Evolutionary conservation across 805 yeast genomes (phyloP), one percentile per base, ranked within the genome.

Genomic region (Yarrowia sp.): DNA sequence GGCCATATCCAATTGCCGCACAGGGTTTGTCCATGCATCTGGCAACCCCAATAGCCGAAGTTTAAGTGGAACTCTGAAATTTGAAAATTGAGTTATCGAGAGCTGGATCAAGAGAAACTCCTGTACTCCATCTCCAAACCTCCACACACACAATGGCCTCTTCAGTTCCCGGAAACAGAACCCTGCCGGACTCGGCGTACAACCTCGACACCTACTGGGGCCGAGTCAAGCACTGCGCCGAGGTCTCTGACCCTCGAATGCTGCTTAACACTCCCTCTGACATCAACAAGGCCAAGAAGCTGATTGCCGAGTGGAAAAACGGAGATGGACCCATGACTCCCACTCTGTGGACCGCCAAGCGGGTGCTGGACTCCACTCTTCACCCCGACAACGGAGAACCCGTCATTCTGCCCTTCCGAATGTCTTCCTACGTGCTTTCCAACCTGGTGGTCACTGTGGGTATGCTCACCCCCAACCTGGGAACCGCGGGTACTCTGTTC

Each of bases 381-480:
- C 99, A 95, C 78, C 99, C 99, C 10, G 99, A 95, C 77, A 94
- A 96, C 7, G 97, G 98, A 0, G 95, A 92, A 74, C 90, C 97
- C 0, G 97, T 95, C 12, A 77, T 91, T 38, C 82, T 95, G 68
- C 99, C 99, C 2, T 95, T 95, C 80, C 86, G 99, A 79, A 95
- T 95, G 99, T 92, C 97, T 32, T 89, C 94, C 41, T 92, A 95
- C 81, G 99, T 95, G 16, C 81, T 95, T 67, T 91, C 97, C 11
- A 95, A 95, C 78, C 80, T 95, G 79, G 94, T 94, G 26, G 98
- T 95, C 63, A 94, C 98, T 7, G 94, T 90, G 3, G 99, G 99
- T 72, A 95, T 95, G 99, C 84, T 95, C 72, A 94, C 98, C 1
- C 99, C 99, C 8, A 90, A 90, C 69, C 79, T 95, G 76, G 96